Percentiles rank a stretch among this genome's conserved stretches.
Evolutionary conservation across 83 land plant genomes (phyloP).

Genomic region (Diphasiastrum complanatum): DNA sequence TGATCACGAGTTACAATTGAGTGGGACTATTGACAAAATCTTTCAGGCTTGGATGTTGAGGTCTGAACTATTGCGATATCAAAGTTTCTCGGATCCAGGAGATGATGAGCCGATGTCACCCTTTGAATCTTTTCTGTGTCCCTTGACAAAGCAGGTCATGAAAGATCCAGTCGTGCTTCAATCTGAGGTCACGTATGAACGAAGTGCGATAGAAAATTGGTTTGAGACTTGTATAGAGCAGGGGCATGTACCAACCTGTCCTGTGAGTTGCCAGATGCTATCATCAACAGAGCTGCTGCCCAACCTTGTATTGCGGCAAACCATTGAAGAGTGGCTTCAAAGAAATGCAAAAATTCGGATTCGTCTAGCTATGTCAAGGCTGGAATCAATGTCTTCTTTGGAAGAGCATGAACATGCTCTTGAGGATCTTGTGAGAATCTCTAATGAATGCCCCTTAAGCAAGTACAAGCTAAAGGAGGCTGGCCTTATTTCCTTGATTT

Average conservation of each 20-base stretch:
- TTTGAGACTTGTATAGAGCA: slow-evolving; percentile 9
- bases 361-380: not conserved
- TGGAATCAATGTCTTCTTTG: not conserved
- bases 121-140: slow-evolving; percentile 5
- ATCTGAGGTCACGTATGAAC: slow-evolving; percentile 4
- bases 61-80: not conserved
- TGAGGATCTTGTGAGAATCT: not conserved
- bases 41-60: not conserved
- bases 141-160: slow-evolving; percentile 11
- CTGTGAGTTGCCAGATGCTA: not conserved
- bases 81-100: not conserved
- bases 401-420: not conserved
- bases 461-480: slow-evolving; percentile 14
- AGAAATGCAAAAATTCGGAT: slow-evolving; percentile 1
- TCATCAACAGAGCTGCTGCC: slow-evolving; percentile 1
- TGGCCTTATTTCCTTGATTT: slow-evolving; percentile 7
- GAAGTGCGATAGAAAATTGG: slow-evolving; percentile 10
- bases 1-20: not conserved
- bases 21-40: not conserved
- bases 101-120: not conserved
- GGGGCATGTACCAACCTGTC: slow-evolving; percentile 1
- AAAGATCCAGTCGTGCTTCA: slow-evolving; percentile 12
- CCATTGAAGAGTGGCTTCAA: slow-evolving; percentile 11
- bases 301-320: slow-evolving; percentile 6
- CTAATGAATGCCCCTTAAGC: slow-evolving; percentile 2